Evolutionary conservation across 371 early-diverging fungal species (phyloP), one percentile per base, ranked within the genome.

Genomic region (Funneliformis caledonium): DNA sequence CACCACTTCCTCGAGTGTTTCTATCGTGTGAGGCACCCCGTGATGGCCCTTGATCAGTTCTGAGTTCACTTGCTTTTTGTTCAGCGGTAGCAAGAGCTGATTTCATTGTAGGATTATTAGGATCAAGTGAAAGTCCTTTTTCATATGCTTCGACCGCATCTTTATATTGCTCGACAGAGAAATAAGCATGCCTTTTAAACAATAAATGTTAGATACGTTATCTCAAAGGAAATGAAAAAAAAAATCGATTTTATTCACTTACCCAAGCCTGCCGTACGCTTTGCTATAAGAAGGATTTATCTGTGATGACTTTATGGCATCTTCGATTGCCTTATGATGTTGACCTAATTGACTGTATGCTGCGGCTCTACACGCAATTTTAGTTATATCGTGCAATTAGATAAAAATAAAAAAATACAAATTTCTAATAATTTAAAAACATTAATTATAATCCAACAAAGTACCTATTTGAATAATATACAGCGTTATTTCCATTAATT

Each of bases 401-500:
- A 37, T 48, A 52, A 14, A 52, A 52, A 19, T 6, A 56, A 52
- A 16, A 52, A 52, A 56, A 56, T 56, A 7, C 6, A 16, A 26
- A 56, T 56, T 56, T 56, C 19, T 19, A 19, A 56, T 19, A 56
- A 19, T 7, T 4, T 16, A 26, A 26, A 26, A 37, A 37, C 26
- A 26, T 26, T 26, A 37, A 37, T 37, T 61, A 64, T 22, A 16
- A 67, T 48, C 65, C 11, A 60, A 37, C 16, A 61, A 26, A 73
- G 75, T 89, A 95, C 95, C 98, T 91, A 92, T 98, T 98, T 42
- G 96, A 93, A 83, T 93, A 98, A 88, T 95, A 98, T 16, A 98
- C 96, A 37, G 98, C 97, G 82, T 96, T 97, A 75, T 83, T 86
- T 16, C 85, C 82, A 84, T 96, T 93, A 64, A 97, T 85, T 47